Base-by-base conservation (phyloP, 768 basidiomycete species). In the Galerina marginata region DNA sequence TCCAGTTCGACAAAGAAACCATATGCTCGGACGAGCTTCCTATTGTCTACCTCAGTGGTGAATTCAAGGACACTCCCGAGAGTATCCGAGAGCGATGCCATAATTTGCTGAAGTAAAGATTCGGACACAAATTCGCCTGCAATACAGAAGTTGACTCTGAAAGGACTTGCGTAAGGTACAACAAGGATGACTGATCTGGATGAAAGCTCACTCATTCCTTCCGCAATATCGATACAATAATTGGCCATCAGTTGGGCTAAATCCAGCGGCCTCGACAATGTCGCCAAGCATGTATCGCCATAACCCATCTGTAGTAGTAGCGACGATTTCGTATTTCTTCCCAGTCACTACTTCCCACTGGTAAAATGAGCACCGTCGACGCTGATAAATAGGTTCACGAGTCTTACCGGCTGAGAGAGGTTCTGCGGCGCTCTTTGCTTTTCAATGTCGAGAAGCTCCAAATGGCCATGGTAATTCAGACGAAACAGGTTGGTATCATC, bases 61-160 rank as follows among this genome's bases (percentile, higher is more conserved):
- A 62, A 67, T 45, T 64, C 63, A n/a, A 57, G 14, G 15, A 67
- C 61, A 2, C 25, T 6, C 36, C 66, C 60, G 1, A 64, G 33
- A 4, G 49, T 48, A 33, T 59, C 53, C 3, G 52, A 50, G 29
- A 59, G 26, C 1, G 61, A 51, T 11, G 54, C 47, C 10, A 62
- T 52, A n/a, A 62, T 54, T 6, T 43, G 33, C 36, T 54, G 54
- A 1, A 59, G 36, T 12, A 42, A 58, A 16, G 15, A 59, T 52
- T 58, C 65, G 9, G 62, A 61, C 12, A 64, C 45, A 42, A 61
- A 65, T 36, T 65, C 67, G 14, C 43, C 51, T 10, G 46, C 38
- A 20, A 62, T 44, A 26, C 65, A 55, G 46, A 64, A 59, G 2
- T 47, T 46, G 23, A 59, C 59, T n/a, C 61, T 67, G 20, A 9